Evolutionary conservation across 225 moss, liverwort and hornwort species (phyloP).

Genomic region (Sphagnum tenellum): DNA sequence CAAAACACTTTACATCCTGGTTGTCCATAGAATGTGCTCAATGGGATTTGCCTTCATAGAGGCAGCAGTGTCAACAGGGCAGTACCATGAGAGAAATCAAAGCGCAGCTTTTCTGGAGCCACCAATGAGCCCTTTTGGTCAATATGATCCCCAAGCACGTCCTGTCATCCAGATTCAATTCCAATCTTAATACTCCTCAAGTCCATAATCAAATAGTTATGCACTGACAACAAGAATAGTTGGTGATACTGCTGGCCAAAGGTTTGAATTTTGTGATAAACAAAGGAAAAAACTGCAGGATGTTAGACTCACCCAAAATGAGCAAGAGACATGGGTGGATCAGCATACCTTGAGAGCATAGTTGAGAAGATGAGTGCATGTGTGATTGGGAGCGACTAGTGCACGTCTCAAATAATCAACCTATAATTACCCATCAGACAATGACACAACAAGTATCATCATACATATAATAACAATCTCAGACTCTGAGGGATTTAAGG

Average conservation of each 20-base stretch:
- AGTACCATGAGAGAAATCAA: constrained; percentile 60
- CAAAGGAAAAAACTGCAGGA: no score
- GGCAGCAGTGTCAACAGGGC: no score
- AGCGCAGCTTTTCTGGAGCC: constrained; percentile 58
- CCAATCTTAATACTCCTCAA: neutral
- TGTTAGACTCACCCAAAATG: no score
- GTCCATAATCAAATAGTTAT: constrained; percentile 6
- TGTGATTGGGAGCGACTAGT: constrained; percentile 53
- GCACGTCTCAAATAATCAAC: constrained; percentile 54
- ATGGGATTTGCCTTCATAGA: no score
- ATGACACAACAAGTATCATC: no score
- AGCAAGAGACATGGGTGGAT: neutral
- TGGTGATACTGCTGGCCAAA: neutral
- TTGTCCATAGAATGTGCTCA: no score
- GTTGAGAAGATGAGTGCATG: constrained; percentile 59
- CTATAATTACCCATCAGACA: constrained; percentile 5
- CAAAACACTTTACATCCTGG: no score
- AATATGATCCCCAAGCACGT: constrained; percentile 52
- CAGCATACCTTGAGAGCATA: constrained; percentile 45
- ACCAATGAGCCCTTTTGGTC: constrained; percentile 62
- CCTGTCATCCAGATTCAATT: constrained; percentile 7
- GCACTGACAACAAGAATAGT: neutral
- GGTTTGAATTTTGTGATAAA: no score
- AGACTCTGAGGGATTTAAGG: no score
- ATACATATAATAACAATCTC: no score